Conservation (phyloP, 192 early-diverging fungal species). For the Phlyctochytrium bullatum region DNA sequence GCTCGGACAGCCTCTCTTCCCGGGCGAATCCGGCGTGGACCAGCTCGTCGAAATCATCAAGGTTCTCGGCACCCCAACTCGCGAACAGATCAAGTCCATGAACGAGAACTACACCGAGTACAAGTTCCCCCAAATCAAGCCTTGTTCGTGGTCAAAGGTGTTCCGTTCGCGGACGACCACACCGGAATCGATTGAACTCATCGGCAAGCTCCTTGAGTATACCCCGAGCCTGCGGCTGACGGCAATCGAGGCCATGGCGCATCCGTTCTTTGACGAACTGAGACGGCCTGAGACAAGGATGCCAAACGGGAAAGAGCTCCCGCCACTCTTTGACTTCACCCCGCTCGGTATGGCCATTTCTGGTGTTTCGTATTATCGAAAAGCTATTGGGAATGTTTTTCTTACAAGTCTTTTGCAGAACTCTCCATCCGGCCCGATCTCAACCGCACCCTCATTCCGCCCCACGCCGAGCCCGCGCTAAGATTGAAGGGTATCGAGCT, state of each 20-base stretch:
- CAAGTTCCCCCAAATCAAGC: slow-evolving; percentile 98
- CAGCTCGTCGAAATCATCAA: slow-evolving; percentile 99
- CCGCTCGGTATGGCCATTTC: slow-evolving; percentile 61
- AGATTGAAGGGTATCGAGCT: slow-evolving; percentile 68
- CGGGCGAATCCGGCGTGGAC: slow-evolving; percentile 95
- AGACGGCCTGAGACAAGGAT: slow-evolving; percentile 82
- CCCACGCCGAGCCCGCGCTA: slow-evolving; percentile 69
- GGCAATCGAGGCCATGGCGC: slow-evolving; percentile 89
- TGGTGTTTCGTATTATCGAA: not conserved
- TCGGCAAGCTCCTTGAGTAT: slow-evolving; percentile 86
- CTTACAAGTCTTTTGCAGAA: slow-evolving; percentile 49
- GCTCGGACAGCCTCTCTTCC: slow-evolving; percentile 91
- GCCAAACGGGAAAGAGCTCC: slow-evolving; percentile 83
- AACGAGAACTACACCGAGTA: slow-evolving; percentile 99
- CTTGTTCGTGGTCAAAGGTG: slow-evolving; percentile 84
- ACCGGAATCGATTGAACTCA: slow-evolving; percentile 86
- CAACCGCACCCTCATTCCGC: slow-evolving; percentile 76
- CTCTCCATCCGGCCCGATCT: slow-evolving; percentile 86
- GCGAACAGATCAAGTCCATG: slow-evolving; percentile 96
- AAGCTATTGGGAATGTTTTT: not conserved
- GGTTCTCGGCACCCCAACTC: slow-evolving; percentile 94
- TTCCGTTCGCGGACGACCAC: slow-evolving; percentile 82
- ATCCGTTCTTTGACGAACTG: slow-evolving; percentile 98
- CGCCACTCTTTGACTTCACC: slow-evolving; percentile 91
- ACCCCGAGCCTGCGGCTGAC: slow-evolving; percentile 82